Conservation (phyloP, 176 grass and related monocot genomes). For the Cenchrus americanus region DNA sequence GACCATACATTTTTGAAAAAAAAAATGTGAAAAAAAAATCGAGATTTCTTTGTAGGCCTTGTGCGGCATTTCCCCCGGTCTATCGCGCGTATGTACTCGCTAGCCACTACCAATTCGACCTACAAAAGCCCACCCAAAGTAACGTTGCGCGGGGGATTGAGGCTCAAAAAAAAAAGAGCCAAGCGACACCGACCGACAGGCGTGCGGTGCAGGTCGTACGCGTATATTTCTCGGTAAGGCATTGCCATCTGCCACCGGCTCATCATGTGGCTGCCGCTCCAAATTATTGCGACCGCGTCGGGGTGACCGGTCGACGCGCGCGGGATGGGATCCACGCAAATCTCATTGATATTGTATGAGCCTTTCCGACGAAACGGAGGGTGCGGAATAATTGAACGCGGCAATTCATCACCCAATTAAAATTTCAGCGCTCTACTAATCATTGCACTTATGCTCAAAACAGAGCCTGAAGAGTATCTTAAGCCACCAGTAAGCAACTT, state of each 20-base stretch:
- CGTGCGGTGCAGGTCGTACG: constrained; percentile 32
- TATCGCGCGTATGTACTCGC: too few species aligned
- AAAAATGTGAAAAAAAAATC: too few species aligned
- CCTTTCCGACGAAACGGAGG: constrained; percentile 25
- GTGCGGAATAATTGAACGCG: constrained; percentile 24
- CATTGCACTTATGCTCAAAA: constrained; percentile 34
- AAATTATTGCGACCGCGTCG: constrained; percentile 35
- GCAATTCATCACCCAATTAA: not conserved
- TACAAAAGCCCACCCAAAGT: not conserved
- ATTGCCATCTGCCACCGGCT: constrained; percentile 45
- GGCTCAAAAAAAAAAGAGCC: too few species aligned
- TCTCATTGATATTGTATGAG: constrained; percentile 10
- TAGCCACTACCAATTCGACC: not conserved
- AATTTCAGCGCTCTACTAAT: constrained; percentile 17
- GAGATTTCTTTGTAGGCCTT: too few species aligned
- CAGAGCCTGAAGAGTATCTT: constrained; percentile 17
- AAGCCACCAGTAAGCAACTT: constrained; percentile 38
- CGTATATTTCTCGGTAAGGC: constrained; percentile 36
- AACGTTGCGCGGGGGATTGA: not conserved
- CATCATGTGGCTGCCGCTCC: constrained; percentile 41
- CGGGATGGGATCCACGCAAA: constrained; percentile 38
- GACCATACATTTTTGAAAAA: too few species aligned
- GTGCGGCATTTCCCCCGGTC: too few species aligned
- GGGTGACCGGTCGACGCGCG: constrained; percentile 21
- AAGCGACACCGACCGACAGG: constrained; percentile 38